A percentile compares a stretch with the other conserved stretches of the same genome.
phyloP scores from a whole-genome alignment of 2,329 filamentous ascomycete genomes.

The Pseudogymnoascus pannorum region DNA sequence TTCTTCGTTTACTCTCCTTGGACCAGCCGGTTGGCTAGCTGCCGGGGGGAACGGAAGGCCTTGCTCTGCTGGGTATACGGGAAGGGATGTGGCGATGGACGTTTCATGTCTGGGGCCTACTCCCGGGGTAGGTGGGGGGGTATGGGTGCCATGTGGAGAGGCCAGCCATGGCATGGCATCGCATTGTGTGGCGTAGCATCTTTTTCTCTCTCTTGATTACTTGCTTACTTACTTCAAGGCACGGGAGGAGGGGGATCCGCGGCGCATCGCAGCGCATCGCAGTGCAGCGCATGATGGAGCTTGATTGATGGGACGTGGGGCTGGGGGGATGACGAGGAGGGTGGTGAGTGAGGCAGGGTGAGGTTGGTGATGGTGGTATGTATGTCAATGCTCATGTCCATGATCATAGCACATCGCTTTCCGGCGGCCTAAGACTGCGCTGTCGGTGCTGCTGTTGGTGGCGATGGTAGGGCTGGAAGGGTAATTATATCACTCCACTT shows the following conservation, averaged over 20 bases:
- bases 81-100: background rate
- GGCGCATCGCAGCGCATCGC: too few species aligned
- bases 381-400: too few species aligned
- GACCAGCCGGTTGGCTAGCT: too few species aligned
- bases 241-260: background rate
- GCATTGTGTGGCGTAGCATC: background rate
- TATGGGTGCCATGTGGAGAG: background rate
- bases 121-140: background rate
- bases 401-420: too few species aligned
- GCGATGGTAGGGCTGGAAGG: too few species aligned
- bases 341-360: background rate
- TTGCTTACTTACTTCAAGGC: background rate
- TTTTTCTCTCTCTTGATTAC: background rate
- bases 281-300: too few species aligned
- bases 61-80: background rate
- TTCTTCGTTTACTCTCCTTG: too few species aligned
- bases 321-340: background rate
- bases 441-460: too few species aligned
- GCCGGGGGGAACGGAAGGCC: too few species aligned
- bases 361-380: background rate
- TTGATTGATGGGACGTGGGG: background rate
- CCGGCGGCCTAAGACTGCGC: too few species aligned
- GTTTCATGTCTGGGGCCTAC: background rate
- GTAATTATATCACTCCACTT: too few species aligned
- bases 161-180: background rate